phyloP scores from a whole-genome alignment of 805 yeast species.

The Teunomyces lycoperdinae region DNA sequence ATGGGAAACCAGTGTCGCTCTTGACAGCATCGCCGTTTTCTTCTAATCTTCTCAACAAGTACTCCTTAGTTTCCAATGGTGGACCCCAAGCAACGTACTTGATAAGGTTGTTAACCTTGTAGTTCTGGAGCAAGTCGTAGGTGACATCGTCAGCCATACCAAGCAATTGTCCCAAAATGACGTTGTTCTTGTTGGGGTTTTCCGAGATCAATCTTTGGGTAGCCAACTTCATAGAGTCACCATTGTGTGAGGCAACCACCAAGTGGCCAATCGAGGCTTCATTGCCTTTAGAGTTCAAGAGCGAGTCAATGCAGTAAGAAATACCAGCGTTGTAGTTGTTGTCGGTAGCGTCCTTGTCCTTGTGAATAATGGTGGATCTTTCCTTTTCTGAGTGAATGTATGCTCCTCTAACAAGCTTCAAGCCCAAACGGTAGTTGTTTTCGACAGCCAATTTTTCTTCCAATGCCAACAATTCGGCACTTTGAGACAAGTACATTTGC shows the following conservation, averaged over 20 bases:
- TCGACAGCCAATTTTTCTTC: constrained; percentile 66
- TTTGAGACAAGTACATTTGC: constrained; percentile 84
- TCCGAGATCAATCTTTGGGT: constrained; percentile 48
- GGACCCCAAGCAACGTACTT: constrained; percentile 99
- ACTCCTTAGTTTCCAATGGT: constrained; percentile 88
- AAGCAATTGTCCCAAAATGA: constrained; percentile 83
- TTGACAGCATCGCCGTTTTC: constrained; percentile 96
- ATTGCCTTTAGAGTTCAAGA: constrained; percentile 44
- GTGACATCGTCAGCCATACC: constrained; percentile 96
- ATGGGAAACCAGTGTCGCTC: constrained; percentile 75
- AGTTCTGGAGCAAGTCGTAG: constrained; percentile 61
- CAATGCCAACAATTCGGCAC: constrained; percentile 54
- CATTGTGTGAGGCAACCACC: constrained; percentile 90
- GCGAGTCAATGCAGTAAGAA: constrained; percentile 55
- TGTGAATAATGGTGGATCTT: constrained; percentile 64
- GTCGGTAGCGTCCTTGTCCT: constrained; percentile 80
- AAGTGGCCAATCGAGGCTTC: constrained; percentile 64
- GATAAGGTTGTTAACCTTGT: constrained; percentile 70
- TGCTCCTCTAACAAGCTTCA: constrained; percentile 94
- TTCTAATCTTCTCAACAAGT: constrained; percentile 82
- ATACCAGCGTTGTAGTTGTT: constrained; percentile 70
- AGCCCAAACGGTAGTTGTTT: constrained; percentile 68
- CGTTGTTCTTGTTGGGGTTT: constrained; percentile 46
- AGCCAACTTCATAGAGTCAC: constrained; percentile 70
- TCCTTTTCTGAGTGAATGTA: constrained; percentile 86